Conservation (phyloP, 2,329 filamentous ascomycete genomes). For the Madurella mycetomatis region DNA sequence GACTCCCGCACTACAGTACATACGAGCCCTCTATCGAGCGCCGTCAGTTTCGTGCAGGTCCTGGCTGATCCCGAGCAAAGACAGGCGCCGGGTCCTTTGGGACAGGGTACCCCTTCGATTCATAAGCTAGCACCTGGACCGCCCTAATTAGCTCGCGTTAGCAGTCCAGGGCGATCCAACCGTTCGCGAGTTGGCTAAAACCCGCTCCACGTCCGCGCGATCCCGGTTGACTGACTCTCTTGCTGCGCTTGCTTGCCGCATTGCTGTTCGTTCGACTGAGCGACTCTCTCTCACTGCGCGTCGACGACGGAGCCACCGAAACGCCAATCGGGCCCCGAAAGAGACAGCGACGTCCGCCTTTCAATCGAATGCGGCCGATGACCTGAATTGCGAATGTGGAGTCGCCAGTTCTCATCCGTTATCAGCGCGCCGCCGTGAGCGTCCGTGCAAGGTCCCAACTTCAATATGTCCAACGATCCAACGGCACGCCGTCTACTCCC, state of each 20-base stretch:
- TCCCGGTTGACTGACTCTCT: neutral
- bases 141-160: slow-evolving; percentile 10
- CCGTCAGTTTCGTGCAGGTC: slow-evolving; percentile 11
- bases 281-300: slow-evolving; percentile 1
- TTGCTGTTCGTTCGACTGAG: slow-evolving; percentile 3
- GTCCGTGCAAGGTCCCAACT: slow-evolving; percentile 16
- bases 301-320: neutral
- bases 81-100: slow-evolving; percentile 6
- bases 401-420: slow-evolving; percentile 2
- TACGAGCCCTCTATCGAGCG: neutral
- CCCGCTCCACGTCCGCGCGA: slow-evolving; percentile 15
- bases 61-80: slow-evolving; percentile 5
- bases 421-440: slow-evolving; percentile 18
- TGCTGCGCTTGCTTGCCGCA: slow-evolving; percentile 7
- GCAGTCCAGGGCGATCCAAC: slow-evolving; percentile 9
- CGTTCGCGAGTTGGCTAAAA: slow-evolving; percentile 18
- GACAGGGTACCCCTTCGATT: slow-evolving; percentile 17
- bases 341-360: neutral
- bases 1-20: neutral
- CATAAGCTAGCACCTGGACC: slow-evolving; percentile 7
- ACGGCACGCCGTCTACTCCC: slow-evolving; percentile 59
- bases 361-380: slow-evolving; percentile 2
- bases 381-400: slow-evolving; percentile 15
- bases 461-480: slow-evolving; percentile 58
- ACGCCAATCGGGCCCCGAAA: neutral